Conservation (phyloP, 495 filamentous ascomycete genomes). For the Chaetomium tenue region DNA sequence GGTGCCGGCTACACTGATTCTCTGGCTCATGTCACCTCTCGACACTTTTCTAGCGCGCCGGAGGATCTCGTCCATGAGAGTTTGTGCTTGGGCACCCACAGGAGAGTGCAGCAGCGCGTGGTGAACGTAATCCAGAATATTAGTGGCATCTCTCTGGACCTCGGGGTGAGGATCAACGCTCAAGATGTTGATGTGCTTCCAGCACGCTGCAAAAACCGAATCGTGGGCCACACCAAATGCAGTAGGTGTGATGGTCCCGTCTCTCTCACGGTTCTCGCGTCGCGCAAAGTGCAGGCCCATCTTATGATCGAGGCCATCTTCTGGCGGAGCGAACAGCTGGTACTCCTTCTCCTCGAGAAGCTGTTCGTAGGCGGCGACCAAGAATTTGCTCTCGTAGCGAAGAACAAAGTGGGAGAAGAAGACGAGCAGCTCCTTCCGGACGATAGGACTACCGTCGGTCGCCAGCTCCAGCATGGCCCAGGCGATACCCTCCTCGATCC, state of each 20-base stretch:
- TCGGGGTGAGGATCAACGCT: conserved; percentile 94
- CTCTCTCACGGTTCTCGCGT: conserved; percentile 48
- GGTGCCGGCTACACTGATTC: conserved; percentile 43
- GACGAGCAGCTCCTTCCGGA: conserved; percentile 86
- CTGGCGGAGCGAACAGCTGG: conserved; percentile 47
- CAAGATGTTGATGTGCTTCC: conserved; percentile 88
- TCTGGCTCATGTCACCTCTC: conserved; percentile 49
- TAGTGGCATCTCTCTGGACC: conserved; percentile 76
- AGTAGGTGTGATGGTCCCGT: conserved; percentile 50
- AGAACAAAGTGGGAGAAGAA: conserved; percentile 91
- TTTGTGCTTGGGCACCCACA: conserved; percentile 65
- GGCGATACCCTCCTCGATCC: conserved; percentile 85
- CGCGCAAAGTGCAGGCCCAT: conserved; percentile 56
- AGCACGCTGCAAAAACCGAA: conserved; percentile 85
- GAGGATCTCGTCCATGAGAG: conserved; percentile 71
- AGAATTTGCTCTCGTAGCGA: conserved; percentile 86
- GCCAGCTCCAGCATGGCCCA: conserved; percentile 81
- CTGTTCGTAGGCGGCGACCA: conserved; percentile 90
- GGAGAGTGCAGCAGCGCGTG: conserved; percentile 71
- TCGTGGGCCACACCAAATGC: conserved; percentile 68
- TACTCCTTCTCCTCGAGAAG: conserved; percentile 79
- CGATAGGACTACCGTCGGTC: conserved; percentile 86
- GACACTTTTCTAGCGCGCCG: conserved; percentile 52
- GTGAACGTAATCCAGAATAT: conserved; percentile 82
- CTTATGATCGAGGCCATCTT: conserved; percentile 56